A percentile compares a stretch with the other conserved stretches of the same genome.
These are phyloP conservation scores for Talaromyces thailandensis DNA, from an alignment of 495 filamentous ascomycete species.

Conservation along the genomic window DNA sequence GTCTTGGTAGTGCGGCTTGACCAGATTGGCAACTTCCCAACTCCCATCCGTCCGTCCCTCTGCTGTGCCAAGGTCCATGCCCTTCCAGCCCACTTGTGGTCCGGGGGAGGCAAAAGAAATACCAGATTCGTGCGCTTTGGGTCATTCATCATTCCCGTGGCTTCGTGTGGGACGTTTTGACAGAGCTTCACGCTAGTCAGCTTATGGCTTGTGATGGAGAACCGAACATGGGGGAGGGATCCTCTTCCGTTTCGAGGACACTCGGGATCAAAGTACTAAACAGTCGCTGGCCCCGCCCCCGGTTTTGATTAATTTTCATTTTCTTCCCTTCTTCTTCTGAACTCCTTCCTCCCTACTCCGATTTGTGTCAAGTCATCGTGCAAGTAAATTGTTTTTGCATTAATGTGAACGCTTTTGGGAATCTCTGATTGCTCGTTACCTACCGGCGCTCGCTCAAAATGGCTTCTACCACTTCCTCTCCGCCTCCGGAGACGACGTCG, in stretches of 20 bases:
- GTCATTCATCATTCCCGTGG: neutral
- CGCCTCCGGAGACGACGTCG: conserved; percentile 19
- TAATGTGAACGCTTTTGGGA: neutral
- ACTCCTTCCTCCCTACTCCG: neutral
- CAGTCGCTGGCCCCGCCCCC: conserved; percentile 7
- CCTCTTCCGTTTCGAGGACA: neutral
- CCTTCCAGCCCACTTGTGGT: neutral
- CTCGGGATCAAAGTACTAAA: conserved; percentile 2
- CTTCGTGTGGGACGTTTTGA: neutral
- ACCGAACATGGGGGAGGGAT: neutral
- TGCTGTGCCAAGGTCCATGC: neutral
- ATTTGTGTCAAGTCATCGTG: neutral
- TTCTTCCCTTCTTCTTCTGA: neutral
- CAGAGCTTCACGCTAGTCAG: neutral
- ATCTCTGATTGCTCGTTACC: neutral
- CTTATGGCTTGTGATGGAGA: neutral
- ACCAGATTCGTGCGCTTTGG: neutral
- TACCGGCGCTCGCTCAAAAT: neutral
- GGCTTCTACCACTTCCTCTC: conserved; percentile 2
- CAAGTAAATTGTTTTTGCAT: neutral
- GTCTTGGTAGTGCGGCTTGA: neutral
- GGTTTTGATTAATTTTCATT: neutral
- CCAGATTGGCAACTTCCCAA: neutral
- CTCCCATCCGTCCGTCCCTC: neutral
- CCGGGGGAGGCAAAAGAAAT: neutral